Base-by-base conservation (phyloP, 345 rosid genomes). In the Rhizophora apiculata region DNA sequence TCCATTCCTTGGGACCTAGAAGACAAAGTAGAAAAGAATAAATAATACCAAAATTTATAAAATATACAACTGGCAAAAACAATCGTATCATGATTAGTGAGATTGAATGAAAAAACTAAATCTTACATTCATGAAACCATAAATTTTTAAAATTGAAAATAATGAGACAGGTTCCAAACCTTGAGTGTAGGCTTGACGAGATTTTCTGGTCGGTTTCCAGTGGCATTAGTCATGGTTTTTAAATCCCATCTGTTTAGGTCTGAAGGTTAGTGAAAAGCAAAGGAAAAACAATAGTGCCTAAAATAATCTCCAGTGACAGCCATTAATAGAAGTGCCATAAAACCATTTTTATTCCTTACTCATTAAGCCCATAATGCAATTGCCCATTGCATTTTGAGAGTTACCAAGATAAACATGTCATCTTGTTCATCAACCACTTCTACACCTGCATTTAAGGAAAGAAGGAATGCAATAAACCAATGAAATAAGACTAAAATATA, bases 361-460 rank as follows among this genome's bases (percentile, higher is more conserved):
- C 67, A 83, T 85, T 83, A 91, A 96, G 72, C 85, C 90, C 63
- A 91, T 91, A 57, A 93, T 93, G 68, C 98, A 91, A 67, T 93
- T 93, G 34, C 98, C 97, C 51, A 89, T 90, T 6, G 93, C 98
- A 76, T 91, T 93, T 79, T 93, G 96, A 97, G 97, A 80, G 95
- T 94, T 24, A 24, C 24, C 24, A 24, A 24, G 24, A 24, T 24
- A 24, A 24, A 24, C 24, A 24, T 24, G 24, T 24, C 24, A 24
- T 24, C 24, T 24, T 24, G 24, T 24, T 24, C 24, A 24, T 24
- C 24, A 24, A 24, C 24, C 24, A 0, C 24, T 24, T 24, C 24
- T 24, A 24, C 24, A 24, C 24, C 24, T 24, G 24, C 24, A 24
- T 24, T 24, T 24, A 24, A 24, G 24, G 24, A 24, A 24, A 24